A percentile compares a stretch with the other conserved stretches of the same genome.
Conservation (phyloP, 768 basidiomycete genomes). For the Candolleomyces eurysporus region DNA sequence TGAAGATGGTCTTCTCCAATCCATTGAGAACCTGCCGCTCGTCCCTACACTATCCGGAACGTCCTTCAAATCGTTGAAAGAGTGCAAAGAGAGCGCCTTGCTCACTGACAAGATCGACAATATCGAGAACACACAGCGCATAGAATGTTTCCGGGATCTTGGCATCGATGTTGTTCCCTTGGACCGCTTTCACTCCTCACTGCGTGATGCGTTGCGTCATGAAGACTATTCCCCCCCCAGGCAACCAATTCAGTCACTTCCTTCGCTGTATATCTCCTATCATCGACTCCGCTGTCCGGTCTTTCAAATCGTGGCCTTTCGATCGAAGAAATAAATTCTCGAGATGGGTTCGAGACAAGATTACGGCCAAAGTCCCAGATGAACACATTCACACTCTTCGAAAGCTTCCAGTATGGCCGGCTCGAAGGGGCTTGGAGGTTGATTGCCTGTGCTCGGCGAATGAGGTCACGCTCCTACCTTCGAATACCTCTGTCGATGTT, state of each 20-base stretch:
- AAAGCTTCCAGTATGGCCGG: neutral
- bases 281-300: neutral
- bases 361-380: neutral
- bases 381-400: neutral
- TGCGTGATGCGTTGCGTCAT: neutral
- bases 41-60: slow-evolving; percentile 26
- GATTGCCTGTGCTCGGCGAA: neutral
- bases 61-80: slow-evolving; percentile 27
- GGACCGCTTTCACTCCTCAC: slow-evolving; percentile 11
- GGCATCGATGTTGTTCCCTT: slow-evolving; percentile 13
- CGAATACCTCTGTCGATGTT: neutral
- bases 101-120: slow-evolving; percentile 15
- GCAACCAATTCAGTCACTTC: neutral
- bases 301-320: neutral
- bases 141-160: slow-evolving; percentile 24
- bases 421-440: neutral
- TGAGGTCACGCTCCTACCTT: neutral
- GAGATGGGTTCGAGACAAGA: neutral
- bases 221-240: neutral
- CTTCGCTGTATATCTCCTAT: neutral
- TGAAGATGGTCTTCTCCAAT: slow-evolving; percentile 9
- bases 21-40: slow-evolving; percentile 28
- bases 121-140: slow-evolving; percentile 15
- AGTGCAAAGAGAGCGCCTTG: slow-evolving; percentile 24
- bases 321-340: neutral